Base-by-base conservation (phyloP, 1,284 basidiomycete genomes). In the Sporisorium reilianum region DNA sequence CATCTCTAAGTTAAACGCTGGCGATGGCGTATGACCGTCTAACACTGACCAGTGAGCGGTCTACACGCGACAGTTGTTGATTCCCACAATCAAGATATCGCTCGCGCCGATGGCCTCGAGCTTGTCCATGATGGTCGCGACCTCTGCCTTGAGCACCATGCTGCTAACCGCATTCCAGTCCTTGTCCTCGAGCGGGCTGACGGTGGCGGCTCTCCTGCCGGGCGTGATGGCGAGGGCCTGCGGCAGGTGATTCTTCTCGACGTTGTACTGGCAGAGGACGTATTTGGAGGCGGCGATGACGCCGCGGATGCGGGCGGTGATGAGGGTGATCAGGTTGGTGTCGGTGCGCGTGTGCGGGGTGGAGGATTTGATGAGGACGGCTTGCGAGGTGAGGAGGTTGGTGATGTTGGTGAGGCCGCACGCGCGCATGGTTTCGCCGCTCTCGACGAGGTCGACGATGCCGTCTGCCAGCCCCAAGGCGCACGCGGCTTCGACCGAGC, bases 371-470 rank as follows among this genome's bases (percentile, higher is more conserved):
- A 99, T 97, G 48, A 99, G 90, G 56, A 97, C 93, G 3, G 96
- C 96, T 87, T 99, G 93, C 0, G 94, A 93, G 48, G 90, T 85
- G 60, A 98, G 89, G 16, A 99, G 86, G 46, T 91, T 92, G 26
- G 56, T 55, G 82, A 99, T 97, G 32, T 95, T 90, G 85, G 93
- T 93, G 57, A 99, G 88, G 50, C 96, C 96, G 2, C 95, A 96
- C 25, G 96, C 97, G 44, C 96, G 93, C 97, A 99, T 99, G 2
- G 96, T 99, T 81, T 99, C 97, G 30, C 96, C 96, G n/a, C 94
- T 97, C 86, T 99, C 96, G 52, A 81, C 80, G 7, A 81, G 62
- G 53, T 81, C 80, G 3, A 81, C 79, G 64, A 99, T 98, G 22
- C 95, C 97, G 86, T 99, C 97, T 1, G 97, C 97, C 67, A 99